Base-by-base conservation (phyloP, 1,139 yeast species). In the Pneumocystis jirovecii region DNA sequence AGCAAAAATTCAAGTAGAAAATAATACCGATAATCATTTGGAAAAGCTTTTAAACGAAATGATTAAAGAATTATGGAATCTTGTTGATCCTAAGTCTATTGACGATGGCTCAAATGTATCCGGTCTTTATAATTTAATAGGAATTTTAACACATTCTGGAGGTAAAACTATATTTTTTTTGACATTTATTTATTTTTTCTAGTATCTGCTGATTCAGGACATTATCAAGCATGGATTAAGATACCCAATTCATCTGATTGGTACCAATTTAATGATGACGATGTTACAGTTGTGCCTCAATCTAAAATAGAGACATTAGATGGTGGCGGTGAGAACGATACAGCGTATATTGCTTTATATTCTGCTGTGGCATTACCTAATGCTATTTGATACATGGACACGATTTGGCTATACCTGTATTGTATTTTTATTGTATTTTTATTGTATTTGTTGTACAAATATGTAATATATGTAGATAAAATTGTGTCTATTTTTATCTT, bases 261-360 rank as follows among this genome's bases (percentile, higher is more conserved):
- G 99, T 93, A 89, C 86, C 86, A 85, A 73, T 95, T 89, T 77
- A 90, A 93, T 74, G 99, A 93, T 75, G 96, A 91, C 76, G 86
- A 87, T 74, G 96, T 95, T n/a, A 78, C 85, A 10, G 77, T 81
- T 59, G 90, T 91, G 19, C 82, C 81, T 67, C 87, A 84, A 73
- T 95, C 89, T 65, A 89, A 83, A 73, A 84, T 93, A 68, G 96
- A 89, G 74, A 77, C 82, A 65, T 81, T 95, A 69, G 71, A 97
- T 8, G 99, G 98, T 62, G 99, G 99, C 64, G 97, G 98, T 68
- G 98, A 95, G 77, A 85, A 96, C 71, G 98, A 93, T 76, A 85
- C 95, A 72, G 98, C 98, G 1, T 82, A 93, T 76, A 85, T 95
- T 68, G 81, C 91, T 70, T 77, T 93, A 65, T 93, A 93, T 79